Base-by-base conservation (phyloP, 176 grass and related monocot species). In the Aegilops sharonensis region DNA sequence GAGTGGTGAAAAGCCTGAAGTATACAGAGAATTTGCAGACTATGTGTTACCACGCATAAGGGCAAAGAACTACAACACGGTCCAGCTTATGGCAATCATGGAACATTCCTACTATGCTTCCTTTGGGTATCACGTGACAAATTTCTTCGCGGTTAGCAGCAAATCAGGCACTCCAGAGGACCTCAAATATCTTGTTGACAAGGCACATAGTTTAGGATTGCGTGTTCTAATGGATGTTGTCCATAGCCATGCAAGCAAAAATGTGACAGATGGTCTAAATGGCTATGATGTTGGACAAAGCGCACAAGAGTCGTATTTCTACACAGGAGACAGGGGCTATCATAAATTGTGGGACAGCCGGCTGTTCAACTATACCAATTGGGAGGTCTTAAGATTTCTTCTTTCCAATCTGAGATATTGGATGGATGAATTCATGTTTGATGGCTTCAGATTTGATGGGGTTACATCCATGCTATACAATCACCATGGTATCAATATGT, bases 41-140 rank as follows among this genome's bases (percentile, higher is more conserved):
- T 88, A 89, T 71, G 90, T 97, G 42, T 81, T 97, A 60, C 95
- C 95, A 57, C 90, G 82, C 56, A 94, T 97, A 86, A 77, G 78
- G 64, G 84, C 87, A 71, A 97, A 97, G 81, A 97, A 97, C 72
- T 97, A 97, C 66, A 97, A 94, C 82, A 94, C 92, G 15, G 77
- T 97, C 73, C 95, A 94, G 85, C 79, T 97, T 40, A 97, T 97
- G 95, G 95, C 92, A 13, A 69, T 97, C 27, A 93, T 94, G 95
- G 92, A 97, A 71, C 95, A 97, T 86, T 97, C 95, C 31, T 97
- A 97, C 83, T 97, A 97, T 91, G 95, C 91, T 84, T 97, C 92
- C 78, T 97, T 94, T 72, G 95, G 95, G 64, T 97, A 97, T 86
- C 95, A 97, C 31, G 95, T 97, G 39, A 97, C 95, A 29, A 97